Base-by-base conservation (phyloP, 345 rosid genomes). In the Citrus inodora region DNA sequence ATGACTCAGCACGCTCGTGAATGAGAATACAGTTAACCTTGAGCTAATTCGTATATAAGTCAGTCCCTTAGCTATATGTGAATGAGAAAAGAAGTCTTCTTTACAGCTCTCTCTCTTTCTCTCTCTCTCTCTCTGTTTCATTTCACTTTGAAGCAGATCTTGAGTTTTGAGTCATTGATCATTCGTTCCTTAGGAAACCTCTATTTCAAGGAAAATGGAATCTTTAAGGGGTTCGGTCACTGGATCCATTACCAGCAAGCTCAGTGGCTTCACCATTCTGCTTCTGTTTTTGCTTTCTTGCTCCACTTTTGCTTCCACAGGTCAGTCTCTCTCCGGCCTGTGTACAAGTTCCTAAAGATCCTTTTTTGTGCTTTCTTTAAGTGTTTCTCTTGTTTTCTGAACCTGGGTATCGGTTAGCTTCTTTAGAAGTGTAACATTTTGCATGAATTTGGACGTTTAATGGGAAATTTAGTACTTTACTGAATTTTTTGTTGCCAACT, bases 281-380 rank as follows among this genome's bases (percentile, higher is more conserved):
- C 67, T 89, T 65, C 70, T 86, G 11, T 85, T 93, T 84, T 81
- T 91, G 83, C 85, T 95, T 77, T 93, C 86, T 75, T 90, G 80
- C 82, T 87, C 86, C 71, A 79, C 86, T 80, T 84, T 90, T 83
- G 88, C 91, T 76, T 88, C 91, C 40, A 84, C 93, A 76, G 97
- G 98, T 91, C 24, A 67, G 76, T 11, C 51, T 46, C 51, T 46
- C 51, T 46, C 16, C 13, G 51, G 17, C 5, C 51, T 11, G 16
- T 21, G 70, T 82, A 72, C 58, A 9, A 68, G 7, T 14, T 74
- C 65, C 73, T 56, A 33, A 58, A 76, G 19, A 51, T 48, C 9
- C 65, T 30, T 33, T n/a, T 80, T 27, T 22, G 33, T 56, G 28
- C 7, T 56, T 67, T 59, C 13, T 66, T 14, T 13, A 1, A 3